Base-by-base conservation (phyloP, 2,329 filamentous ascomycete genomes). In the Trichoderma harzianum region DNA sequence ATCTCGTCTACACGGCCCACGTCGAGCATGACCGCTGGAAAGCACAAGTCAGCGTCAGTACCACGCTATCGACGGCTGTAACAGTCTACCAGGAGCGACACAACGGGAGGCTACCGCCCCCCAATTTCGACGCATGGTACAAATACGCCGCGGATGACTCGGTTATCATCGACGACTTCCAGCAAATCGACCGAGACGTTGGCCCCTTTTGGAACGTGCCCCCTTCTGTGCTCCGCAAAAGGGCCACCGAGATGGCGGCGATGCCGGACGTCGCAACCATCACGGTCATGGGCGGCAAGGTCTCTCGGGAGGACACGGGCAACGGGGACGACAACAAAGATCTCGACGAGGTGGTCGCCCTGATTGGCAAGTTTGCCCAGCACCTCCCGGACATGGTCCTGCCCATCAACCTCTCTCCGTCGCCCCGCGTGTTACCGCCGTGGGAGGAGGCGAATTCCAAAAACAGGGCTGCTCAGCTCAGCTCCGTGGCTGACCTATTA, bases 41-140 rank as follows among this genome's bases (percentile, higher is more conserved):
- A 8, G 77, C 83, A 8, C 79, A 84, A 62, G 87, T 84, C 1
- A 81, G 80, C 2, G 81, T 82, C 16, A 89, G 87, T 75, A 81
- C 81, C 12, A 86, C 82, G 14, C 78, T 88, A 3, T 79, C 79
- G 1, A 79, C 85, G 10, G 87, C 87, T 0, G 82, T 85, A 5
- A 77, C 79, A 5, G 82, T 86, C 69, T 89, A 89, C 75, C 82
- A 82, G 62, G 83, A 87, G 62, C 83, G 85, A 6, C 84, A 89
- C 72, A 76, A 92, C 76, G 89, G 89, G 16, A 88, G 93, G 72
- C 84, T 89, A 32, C 94, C 94, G 18, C 94, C 94, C 12, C 92
- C 91, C 1, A 88, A 92, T 72, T 97, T 97, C 76, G 92, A 94
- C 76, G 90, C 90, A 75, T 97, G 94, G 94, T 97, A 91, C 78